Evolutionary conservation across 2,329 filamentous ascomycete species (phyloP), one percentile per base, ranked within the genome.

Genomic region (Tetracladium maxilliforme): DNA sequence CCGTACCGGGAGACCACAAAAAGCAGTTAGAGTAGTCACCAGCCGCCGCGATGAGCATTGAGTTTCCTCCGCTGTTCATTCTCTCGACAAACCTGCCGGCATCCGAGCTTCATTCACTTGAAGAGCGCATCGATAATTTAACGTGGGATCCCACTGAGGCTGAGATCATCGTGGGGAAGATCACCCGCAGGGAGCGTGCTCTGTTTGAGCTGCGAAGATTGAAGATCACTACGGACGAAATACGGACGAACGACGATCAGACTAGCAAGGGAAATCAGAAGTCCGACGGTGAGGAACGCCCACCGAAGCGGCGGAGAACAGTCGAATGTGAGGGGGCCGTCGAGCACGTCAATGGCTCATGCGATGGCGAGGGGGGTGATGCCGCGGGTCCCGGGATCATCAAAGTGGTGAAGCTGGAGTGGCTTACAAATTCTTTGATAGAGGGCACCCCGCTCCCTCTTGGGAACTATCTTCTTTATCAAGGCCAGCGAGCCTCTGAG

Each of bases 81-180:
- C 61, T 93, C 1, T 54, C 72, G 2, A 70, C 75, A 4, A 78
- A 83, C 42, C 58, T 93, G 15, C 52, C 61, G 3, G 49, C 65
- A 2, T 62, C 73, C 6, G 66, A 77, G 33, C 54, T 80, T 7
- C 66, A 73, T 24, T 48, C 61, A 16, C 45, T 82, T 10, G 75
- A 84, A 43, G 64, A 71, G 14, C 61, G 61, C 13, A 64, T 92
- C 7, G 56, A 63, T 4, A 52, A 53, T 1, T 44, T 90, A 26
- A 86, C 81, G 0, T 74, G 76, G 30, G 68, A 87, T 44, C 56
- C 77, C 26, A 56, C 59, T 10, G 77, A 87, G 46, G 83, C 83
- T 1, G 59, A 66, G 5, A 48, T 94, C 4, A 58, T 93, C 3
- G 45, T 95, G 16, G 83, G 79, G 3, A 81, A 73, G 35, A 62